A percentile compares a stretch with the other conserved stretches of the same genome.
Conservation (phyloP, 805 yeast genomes). For the Candida patagonica region DNA sequence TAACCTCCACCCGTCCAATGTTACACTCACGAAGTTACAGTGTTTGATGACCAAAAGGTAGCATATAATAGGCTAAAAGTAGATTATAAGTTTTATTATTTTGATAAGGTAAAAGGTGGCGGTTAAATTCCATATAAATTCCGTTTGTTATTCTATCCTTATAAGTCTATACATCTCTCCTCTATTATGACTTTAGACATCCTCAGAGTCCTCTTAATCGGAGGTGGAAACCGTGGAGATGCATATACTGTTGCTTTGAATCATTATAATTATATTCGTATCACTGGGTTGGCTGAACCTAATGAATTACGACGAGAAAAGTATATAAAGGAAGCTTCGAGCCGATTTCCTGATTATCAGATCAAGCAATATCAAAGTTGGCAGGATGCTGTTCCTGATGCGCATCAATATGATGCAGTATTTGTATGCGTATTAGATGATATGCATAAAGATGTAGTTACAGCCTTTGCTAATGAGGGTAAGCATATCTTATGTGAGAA, state of each 20-base stretch:
- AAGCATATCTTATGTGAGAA: slow-evolving; percentile 21
- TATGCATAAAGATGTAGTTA: slow-evolving; percentile 21
- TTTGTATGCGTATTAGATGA: slow-evolving; percentile 18
- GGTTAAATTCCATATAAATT: too few relatives aligned
- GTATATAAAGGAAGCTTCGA: slow-evolving; percentile 1
- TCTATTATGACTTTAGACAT: slow-evolving; percentile 7
- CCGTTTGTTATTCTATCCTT: too few relatives aligned
- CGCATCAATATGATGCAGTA: slow-evolving; percentile 17
- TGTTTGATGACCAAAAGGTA: too few relatives aligned
- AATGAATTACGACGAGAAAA: slow-evolving; percentile 11
- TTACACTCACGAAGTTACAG: too few relatives aligned
- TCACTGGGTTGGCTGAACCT: slow-evolving; percentile 18
- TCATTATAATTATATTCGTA: slow-evolving; percentile 10
- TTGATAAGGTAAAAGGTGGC: too few relatives aligned
- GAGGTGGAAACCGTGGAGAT: slow-evolving; percentile 17
- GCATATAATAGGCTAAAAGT: too few relatives aligned
- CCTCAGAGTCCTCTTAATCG: slow-evolving; percentile 12
- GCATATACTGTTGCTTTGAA: slow-evolving; percentile 15
- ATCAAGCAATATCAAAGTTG: slow-evolving; percentile 15
- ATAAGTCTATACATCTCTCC: background rate
- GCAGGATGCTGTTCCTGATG: slow-evolving; percentile 16
- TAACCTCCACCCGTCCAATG: too few relatives aligned
- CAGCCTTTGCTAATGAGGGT: slow-evolving; percentile 19
- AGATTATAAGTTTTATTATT: too few relatives aligned
- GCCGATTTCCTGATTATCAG: slow-evolving; percentile 1